Base-by-base conservation (phyloP, 2,329 filamentous ascomycete genomes). In the Furcasterigmium sp. region DNA sequence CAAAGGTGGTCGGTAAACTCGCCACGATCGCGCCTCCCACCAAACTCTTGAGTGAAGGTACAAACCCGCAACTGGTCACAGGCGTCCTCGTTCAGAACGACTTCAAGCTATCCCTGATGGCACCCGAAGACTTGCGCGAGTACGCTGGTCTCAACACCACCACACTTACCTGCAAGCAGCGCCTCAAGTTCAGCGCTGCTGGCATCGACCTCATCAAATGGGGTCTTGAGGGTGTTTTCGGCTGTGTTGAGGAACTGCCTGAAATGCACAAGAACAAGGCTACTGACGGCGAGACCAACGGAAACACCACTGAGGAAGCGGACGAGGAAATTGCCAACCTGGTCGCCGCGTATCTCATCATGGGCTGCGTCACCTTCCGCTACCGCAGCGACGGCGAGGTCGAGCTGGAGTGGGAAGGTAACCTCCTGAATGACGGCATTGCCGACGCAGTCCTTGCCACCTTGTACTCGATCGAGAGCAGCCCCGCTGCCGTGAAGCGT, bases 91-190 rank as follows among this genome's bases (percentile, higher is more conserved):
- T 98, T 8, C 91, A 97, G 54, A 97, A 95, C 61, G 93, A 96
- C 61, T 97, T 98, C 65, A 95, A 97, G 63, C 80, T 98, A 59
- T 94, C 87, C 0, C 74, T 98, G 26, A 97, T 98, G 91, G 91
- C 91, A 1, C 91, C 93, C 0, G 93, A 97, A 55, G 93, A 98
- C 60, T 73, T 98, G 26, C 84, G 90, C 47, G 93, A 98, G 64
- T 98, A 95, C 60, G 93, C 93, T 1, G 93, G 93, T n/a, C 71
- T 98, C 23, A 96, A 90, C 3, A 97, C 93, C 0, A 97, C 93
- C 0, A 95, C 87, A 2, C 91, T 98, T 45, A 81, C 84, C 14
- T 98, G 93, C 72, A 90, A 89, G 55, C 91, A 98, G 63, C 85
- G 89, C 46, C 78, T 98, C 47, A 91, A 82, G 0, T 78, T 98